These are phyloP conservation scores for Pythium oligandrum DNA, from an alignment of 352 stramenopile species.

Conservation along the genomic window DNA sequence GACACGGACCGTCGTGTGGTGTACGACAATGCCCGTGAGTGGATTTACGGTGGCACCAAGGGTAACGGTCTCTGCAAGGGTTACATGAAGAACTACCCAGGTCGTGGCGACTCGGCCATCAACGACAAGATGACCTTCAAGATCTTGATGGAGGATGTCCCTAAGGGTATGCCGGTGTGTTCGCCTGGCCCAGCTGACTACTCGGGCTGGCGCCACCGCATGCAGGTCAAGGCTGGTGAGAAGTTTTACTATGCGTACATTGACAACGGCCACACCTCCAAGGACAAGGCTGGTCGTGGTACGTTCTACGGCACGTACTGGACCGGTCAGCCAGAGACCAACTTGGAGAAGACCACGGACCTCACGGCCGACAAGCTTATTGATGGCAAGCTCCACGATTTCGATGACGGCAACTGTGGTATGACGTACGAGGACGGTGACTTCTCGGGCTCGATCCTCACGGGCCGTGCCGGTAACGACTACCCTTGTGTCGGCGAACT, in stretches of 20 bases:
- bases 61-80: conserved; percentile 46
- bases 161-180: conserved; percentile 28
- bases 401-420: conserved; percentile 63
- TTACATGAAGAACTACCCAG: conserved; percentile 64
- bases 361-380: conserved; percentile 52
- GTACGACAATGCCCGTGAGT: conserved; percentile 49
- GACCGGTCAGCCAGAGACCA: conserved; percentile 33
- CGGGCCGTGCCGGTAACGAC: conserved; percentile 38
- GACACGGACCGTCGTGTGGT: conserved; percentile 49
- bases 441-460: conserved; percentile 30
- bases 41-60: conserved; percentile 40
- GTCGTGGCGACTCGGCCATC: conserved; percentile 36
- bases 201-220: conserved; percentile 32
- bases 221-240: conserved; percentile 32
- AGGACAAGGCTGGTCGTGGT: conserved; percentile 46
- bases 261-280: conserved; percentile 56
- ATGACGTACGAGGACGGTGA: conserved; percentile 37
- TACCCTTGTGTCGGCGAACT: conserved; percentile 51
- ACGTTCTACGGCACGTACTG: conserved; percentile 65
- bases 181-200: conserved; percentile 26
- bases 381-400: conserved; percentile 59
- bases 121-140: conserved; percentile 41
- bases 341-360: conserved; percentile 37
- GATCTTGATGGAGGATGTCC: conserved; percentile 49
- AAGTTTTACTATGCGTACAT: conserved; percentile 62